Evolutionary conservation across 768 basidiomycete genomes (phyloP), one percentile per base, ranked within the genome.

Genomic region (Pilatotrama ljubarskyi): DNA sequence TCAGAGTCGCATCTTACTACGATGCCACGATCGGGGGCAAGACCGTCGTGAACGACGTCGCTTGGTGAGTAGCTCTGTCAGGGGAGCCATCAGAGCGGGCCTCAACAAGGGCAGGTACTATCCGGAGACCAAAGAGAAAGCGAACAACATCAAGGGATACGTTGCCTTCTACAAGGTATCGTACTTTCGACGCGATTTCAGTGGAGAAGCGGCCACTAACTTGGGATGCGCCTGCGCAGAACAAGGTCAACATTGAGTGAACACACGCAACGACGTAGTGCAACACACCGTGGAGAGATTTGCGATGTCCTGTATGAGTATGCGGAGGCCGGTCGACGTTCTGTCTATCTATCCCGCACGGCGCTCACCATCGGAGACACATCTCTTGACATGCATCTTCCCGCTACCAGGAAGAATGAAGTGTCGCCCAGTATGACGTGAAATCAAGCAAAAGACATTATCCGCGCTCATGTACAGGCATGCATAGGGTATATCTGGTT

Each of bases 111-210:
- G 24, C 37, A 89, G 89, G 88, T 87, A 85, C 66, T 91, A 91
- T 66, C 82, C 87, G 0, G 52, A 77, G 1, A 75, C 86, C 0
- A 81, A 77, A 25, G 74, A 80, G 4, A 80, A 79, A 61, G 90
- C 89, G 0, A 76, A 82, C 48, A 68, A 80, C 5, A 88, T 92
- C 67, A 80, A 87, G 70, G 78, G 78, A 10, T 84, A 85, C 67
- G 77, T 91, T 20, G 91, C 90, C 0, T 91, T 93, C 69, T 89
- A 93, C 78, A 90, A 90, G 80, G 89, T 84, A 66, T 17, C 59
- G n/a, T 9, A 2, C 7, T n/a, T 8, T 24, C 15, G 32, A 4
- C 26, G 22, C 14, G 18, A 18, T n/a, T 13, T 36, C 20, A 6
- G 11, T 3, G 8, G 32, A 9, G 15, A 14, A 35, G 15, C 1